Percentiles rank a stretch among this genome's conserved stretches.
These are phyloP conservation scores for Barnettozyma populi DNA, from an alignment of 805 yeast species.

Conservation along the genomic window DNA sequence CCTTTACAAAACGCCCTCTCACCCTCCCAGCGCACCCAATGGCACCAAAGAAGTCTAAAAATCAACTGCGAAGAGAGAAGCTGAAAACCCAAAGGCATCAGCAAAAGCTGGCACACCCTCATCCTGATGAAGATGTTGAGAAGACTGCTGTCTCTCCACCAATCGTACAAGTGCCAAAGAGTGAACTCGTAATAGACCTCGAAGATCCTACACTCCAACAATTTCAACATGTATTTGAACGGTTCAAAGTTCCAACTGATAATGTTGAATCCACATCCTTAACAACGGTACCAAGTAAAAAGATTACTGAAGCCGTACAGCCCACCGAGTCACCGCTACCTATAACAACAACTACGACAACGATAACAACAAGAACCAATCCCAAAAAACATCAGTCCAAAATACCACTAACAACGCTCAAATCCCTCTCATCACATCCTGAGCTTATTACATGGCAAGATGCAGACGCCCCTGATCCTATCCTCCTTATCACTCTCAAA, in stretches of 20 bases:
- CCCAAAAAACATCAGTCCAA: constrained; percentile 52
- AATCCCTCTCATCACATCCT: constrained; percentile 55
- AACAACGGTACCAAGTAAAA: background rate
- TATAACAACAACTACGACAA: background rate
- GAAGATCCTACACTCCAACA: constrained; percentile 30
- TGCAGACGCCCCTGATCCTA: constrained; percentile 78
- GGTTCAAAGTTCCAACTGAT: constrained; percentile 23
- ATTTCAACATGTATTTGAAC: constrained; percentile 31
- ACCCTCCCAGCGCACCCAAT: too few relatives aligned
- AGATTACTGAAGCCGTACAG: background rate
- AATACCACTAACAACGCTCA: constrained; percentile 63
- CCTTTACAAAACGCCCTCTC: too few relatives aligned
- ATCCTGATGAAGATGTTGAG: background rate
- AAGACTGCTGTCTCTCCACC: background rate
- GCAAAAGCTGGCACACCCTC: background rate
- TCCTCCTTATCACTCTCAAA: constrained; percentile 58
- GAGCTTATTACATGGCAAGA: constrained; percentile 84
- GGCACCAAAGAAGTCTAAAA: constrained; percentile 29
- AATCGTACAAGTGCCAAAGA: constrained; percentile 12
- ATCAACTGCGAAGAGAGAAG: constrained; percentile 31
- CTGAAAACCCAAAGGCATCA: constrained; percentile 17
- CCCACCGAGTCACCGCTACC: constrained; percentile 7
- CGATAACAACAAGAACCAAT: constrained; percentile 27
- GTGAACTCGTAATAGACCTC: constrained; percentile 5
- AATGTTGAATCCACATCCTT: background rate